phyloP scores from a whole-genome alignment of 1,284 basidiomycete species.

The Gymnopus androsaceus region DNA sequence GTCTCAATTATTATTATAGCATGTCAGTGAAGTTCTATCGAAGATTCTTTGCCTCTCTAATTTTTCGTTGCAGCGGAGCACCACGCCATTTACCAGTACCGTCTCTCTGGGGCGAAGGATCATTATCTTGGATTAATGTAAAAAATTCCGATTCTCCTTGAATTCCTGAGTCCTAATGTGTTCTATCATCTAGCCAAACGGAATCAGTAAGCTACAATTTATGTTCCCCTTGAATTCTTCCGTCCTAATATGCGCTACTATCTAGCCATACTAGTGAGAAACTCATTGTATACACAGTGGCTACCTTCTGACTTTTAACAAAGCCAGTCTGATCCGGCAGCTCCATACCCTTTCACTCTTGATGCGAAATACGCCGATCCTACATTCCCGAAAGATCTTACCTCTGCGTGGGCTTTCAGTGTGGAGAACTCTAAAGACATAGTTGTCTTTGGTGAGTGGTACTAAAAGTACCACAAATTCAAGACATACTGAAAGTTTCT shows the following conservation, averaged over 20 bases:
- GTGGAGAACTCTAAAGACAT: constrained; percentile 49
- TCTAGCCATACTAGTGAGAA: constrained; percentile 7
- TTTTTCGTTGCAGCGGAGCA: constrained; percentile 43
- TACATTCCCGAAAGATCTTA: constrained; percentile 30
- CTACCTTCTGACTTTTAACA: background rate
- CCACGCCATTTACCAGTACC: constrained; percentile 57
- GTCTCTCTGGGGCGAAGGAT: constrained; percentile 49
- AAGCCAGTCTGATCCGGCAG: constrained; percentile 46
- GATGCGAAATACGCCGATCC: constrained; percentile 49
- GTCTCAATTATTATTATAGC: no score
- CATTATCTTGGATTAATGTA: constrained; percentile 60
- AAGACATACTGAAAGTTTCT: background rate
- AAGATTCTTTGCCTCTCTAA: background rate
- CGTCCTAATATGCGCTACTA: background rate
- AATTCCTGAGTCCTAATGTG: no score
- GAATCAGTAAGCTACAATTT: constrained; percentile 43
- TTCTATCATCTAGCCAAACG: no score
- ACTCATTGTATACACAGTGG: no score
- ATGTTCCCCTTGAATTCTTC: background rate
- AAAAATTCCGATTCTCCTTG: no score
- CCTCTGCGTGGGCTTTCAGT: constrained; percentile 47
- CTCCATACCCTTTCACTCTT: constrained; percentile 46
- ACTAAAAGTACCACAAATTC: background rate
- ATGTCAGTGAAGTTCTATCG: constrained; percentile 18
- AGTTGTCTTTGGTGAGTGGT: constrained; percentile 48